phyloP scores from a whole-genome alignment of 176 grass and related monocot species.

The Neostapfia colusana region DNA sequence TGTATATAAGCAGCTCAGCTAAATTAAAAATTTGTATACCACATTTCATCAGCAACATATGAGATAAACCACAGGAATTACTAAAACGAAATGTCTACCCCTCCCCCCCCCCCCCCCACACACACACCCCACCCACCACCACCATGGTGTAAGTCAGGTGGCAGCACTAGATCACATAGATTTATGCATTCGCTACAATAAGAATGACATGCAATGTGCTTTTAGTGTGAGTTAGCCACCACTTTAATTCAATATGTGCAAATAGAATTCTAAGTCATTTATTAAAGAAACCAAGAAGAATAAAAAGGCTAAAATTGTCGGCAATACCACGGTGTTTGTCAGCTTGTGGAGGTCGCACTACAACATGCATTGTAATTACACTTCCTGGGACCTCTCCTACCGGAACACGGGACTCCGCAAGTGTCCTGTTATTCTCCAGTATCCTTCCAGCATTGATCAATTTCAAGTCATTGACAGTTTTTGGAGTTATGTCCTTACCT shows the following conservation, averaged over 20 bases:
- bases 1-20: not conserved
- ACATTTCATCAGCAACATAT: not conserved
- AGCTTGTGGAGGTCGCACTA: constrained; percentile 73
- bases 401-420: constrained; percentile 73
- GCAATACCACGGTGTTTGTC: constrained; percentile 70
- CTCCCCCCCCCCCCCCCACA: no score
- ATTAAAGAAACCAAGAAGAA: constrained; percentile 27
- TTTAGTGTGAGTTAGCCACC: not conserved
- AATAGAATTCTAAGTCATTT: not conserved
- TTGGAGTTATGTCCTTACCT: constrained; percentile 76
- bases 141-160: not conserved
- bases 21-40: not conserved
- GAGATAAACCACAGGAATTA: not conserved
- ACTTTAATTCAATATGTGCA: constrained; percentile 1
- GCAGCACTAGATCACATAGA: constrained; percentile 5
- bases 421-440: constrained; percentile 80
- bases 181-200: not conserved
- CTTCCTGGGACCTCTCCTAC: constrained; percentile 79
- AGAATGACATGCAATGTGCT: not conserved
- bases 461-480: constrained; percentile 83
- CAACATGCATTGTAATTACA: constrained; percentile 97
- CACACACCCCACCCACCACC: no score
- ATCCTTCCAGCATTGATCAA: constrained; percentile 94
- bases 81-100: not conserved
- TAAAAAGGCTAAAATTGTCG: constrained; percentile 40